phyloP scores from a whole-genome alignment of 495 filamentous ascomycete genomes.

The Glarea lozoyensis region DNA sequence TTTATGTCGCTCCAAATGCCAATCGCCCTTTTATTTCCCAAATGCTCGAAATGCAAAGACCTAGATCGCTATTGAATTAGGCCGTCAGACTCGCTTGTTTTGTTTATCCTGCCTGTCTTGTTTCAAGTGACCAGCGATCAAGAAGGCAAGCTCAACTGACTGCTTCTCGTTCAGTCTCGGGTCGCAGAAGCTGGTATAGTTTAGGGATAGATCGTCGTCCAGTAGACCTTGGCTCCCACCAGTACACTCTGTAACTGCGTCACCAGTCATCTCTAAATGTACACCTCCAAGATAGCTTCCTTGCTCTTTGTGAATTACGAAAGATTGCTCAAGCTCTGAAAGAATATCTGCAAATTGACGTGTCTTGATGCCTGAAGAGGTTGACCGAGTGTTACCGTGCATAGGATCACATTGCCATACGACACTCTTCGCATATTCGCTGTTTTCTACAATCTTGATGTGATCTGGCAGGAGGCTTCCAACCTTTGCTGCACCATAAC shows the following conservation, averaged over 20 bases:
- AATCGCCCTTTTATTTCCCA: no score
- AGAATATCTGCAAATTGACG: slow-evolving; percentile 80
- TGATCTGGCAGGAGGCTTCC: slow-evolving; percentile 62
- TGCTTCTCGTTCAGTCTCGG: slow-evolving; percentile 96
- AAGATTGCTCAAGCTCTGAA: slow-evolving; percentile 67
- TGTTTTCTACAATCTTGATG: slow-evolving; percentile 73
- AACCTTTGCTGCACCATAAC: slow-evolving; percentile 77
- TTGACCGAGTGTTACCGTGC: slow-evolving; percentile 80
- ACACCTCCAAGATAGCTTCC: slow-evolving; percentile 85
- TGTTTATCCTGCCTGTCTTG: not conserved
- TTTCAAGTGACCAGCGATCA: slow-evolving; percentile 68
- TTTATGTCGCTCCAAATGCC: no score
- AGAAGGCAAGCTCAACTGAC: slow-evolving; percentile 86
- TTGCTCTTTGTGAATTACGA: slow-evolving; percentile 74
- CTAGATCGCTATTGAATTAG: no score
- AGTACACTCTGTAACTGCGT: slow-evolving; percentile 92
- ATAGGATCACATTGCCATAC: slow-evolving; percentile 99
- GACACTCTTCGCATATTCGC: slow-evolving; percentile 60
- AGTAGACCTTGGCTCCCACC: slow-evolving; percentile 82
- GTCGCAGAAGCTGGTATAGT: slow-evolving; percentile 94
- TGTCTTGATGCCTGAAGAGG: slow-evolving; percentile 73
- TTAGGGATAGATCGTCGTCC: slow-evolving; percentile 76
- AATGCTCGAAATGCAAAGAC: no score
- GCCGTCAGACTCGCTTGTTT: not conserved
- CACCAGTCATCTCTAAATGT: slow-evolving; percentile 90